These are phyloP conservation scores for Pichia exigua DNA, from an alignment of 805 yeast genomes.

Conservation along the genomic window DNA sequence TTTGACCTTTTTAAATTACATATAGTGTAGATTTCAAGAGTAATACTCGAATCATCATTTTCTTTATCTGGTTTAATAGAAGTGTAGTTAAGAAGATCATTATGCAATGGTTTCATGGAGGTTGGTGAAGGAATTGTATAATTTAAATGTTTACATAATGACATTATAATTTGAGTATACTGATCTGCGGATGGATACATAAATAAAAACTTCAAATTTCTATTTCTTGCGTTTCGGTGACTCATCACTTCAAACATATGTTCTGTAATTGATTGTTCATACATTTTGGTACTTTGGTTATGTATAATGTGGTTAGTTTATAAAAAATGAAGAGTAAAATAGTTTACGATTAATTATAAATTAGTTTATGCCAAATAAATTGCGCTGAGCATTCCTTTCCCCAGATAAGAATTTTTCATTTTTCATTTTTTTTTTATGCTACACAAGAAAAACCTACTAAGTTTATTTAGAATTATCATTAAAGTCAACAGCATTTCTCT, in stretches of 20 bases:
- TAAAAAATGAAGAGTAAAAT: neutral
- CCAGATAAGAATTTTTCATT: neutral
- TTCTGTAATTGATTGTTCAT: neutral
- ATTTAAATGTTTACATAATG: neutral
- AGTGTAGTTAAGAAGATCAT: conserved; percentile 6
- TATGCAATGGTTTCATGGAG: neutral
- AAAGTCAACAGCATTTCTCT: conserved; percentile 27
- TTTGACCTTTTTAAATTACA: neutral
- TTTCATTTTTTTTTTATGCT: neutral
- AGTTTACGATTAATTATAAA: no score
- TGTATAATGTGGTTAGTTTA: neutral
- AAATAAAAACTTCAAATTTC: neutral
- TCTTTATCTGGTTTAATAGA: neutral
- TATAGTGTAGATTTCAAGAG: conserved; percentile 7
- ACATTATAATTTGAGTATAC: neutral
- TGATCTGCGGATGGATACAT: neutral
- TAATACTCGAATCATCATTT: neutral
- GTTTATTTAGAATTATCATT: conserved; percentile 27
- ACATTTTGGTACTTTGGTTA: neutral
- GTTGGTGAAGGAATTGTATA: neutral
- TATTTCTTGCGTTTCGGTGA: neutral
- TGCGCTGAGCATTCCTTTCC: neutral
- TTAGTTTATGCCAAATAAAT: neutral
- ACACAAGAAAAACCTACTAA: neutral
- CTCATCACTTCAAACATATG: neutral